phyloP scores from a whole-genome alignment of 352 stramenopile species.

The Thalassiosira exigua region DNA sequence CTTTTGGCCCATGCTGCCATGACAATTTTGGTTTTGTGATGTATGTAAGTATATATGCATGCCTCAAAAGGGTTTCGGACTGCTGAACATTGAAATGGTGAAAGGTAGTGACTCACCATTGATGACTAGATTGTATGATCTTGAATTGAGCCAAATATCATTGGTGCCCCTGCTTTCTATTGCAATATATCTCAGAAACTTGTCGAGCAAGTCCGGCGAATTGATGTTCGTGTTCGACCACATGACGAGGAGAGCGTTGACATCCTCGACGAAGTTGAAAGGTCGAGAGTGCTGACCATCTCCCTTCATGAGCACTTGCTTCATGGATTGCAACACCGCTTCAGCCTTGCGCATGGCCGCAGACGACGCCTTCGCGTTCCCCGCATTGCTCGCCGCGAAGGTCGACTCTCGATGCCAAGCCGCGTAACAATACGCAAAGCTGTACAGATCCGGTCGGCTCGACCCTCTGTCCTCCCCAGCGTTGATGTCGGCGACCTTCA shows the following conservation, averaged over 20 bases:
- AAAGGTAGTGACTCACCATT: conserved; percentile 37
- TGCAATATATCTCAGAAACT: conserved; percentile 42
- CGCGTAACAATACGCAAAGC: conserved; percentile 51
- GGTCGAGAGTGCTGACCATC: background rate
- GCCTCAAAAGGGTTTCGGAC: too few species aligned
- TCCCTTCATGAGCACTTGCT: conserved; percentile 34
- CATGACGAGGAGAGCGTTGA: conserved; percentile 36
- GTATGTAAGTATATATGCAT: too few species aligned
- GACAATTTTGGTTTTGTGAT: too few species aligned
- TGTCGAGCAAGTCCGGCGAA: conserved; percentile 39
- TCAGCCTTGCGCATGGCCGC: conserved; percentile 37
- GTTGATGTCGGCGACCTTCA: conserved; percentile 24
- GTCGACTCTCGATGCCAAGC: conserved; percentile 46
- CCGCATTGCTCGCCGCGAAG: conserved; percentile 32
- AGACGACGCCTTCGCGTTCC: conserved; percentile 35
- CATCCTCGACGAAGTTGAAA: conserved; percentile 29
- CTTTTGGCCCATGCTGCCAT: conserved; percentile 49
- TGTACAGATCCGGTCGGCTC: conserved; percentile 40
- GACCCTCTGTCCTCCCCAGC: background rate
- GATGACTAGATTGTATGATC: conserved; percentile 50
- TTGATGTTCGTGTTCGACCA: conserved; percentile 41
- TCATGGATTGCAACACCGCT: conserved; percentile 44
- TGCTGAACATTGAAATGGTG: too few species aligned
- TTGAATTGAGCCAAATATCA: conserved; percentile 38
- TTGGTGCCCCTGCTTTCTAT: conserved; percentile 17